phyloP scores from a whole-genome alignment of 148 eudicot genomes.

The Persicaria tinctoria region DNA sequence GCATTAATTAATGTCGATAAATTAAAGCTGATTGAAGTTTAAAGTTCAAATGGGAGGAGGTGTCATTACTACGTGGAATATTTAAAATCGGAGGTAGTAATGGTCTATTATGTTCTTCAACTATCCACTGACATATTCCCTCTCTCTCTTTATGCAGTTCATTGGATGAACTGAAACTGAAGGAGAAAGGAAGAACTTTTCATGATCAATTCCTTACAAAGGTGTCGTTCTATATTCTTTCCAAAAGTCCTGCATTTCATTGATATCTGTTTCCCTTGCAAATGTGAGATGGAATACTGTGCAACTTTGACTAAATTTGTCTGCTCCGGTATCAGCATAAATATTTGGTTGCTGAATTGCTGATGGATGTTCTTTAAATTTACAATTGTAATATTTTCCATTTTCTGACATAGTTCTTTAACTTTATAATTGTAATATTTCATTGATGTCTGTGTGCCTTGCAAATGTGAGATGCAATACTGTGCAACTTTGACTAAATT shows the following conservation, averaged over 20 bases:
- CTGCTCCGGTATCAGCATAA: background rate
- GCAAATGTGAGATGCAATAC: background rate
- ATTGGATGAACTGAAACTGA: slow-evolving; percentile 70
- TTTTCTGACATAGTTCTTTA: background rate
- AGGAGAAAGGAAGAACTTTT: slow-evolving; percentile 94
- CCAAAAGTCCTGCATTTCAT: background rate
- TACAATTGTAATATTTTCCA: background rate
- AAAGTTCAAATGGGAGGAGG: no score
- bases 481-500: background rate
- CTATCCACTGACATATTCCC: background rate
- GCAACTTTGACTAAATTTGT: background rate
- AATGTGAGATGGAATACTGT: background rate
- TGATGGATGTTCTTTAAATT: background rate
- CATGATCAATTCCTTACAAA: slow-evolving; percentile 91
- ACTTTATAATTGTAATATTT: no score
- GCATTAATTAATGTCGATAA: no score
- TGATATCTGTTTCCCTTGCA: background rate
- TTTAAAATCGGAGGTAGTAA: no score
- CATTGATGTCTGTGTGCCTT: background rate
- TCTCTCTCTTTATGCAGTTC: slow-evolving; percentile 41
- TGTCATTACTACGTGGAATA: no score
- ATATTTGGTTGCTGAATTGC: background rate
- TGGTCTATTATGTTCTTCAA: background rate
- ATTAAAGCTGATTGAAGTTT: no score
- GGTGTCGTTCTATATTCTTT: slow-evolving; percentile 31